These are phyloP conservation scores for Nephromyces sp. DNA, from an alignment of 169 alveolate genomes.

Conservation along the genomic window DNA sequence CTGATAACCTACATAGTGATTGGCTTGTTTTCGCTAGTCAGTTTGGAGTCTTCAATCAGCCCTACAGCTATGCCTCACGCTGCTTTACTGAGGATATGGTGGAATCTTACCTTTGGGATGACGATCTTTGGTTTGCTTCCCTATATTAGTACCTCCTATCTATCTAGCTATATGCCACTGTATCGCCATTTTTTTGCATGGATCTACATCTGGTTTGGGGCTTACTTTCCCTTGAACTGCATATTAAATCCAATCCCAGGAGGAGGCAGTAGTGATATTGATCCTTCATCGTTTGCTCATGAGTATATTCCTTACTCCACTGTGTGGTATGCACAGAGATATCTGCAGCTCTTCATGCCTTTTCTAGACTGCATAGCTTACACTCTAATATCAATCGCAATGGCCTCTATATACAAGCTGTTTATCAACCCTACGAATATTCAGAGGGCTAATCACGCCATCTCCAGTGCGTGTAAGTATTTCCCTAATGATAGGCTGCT, in stretches of 20 bases:
- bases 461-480: too few species aligned
- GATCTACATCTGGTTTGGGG: slow-evolving; percentile 1
- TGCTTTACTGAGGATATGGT: slow-evolving; percentile 25
- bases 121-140: slow-evolving; percentile 30
- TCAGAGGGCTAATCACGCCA: too few species aligned
- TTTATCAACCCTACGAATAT: too few species aligned
- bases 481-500: too few species aligned
- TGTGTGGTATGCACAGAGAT: slow-evolving; percentile 26
- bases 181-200: slow-evolving; percentile 15
- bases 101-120: slow-evolving; percentile 17
- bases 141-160: slow-evolving; percentile 17
- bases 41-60: slow-evolving; percentile 16
- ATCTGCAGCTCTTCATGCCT: slow-evolving; percentile 31
- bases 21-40: slow-evolving; percentile 22
- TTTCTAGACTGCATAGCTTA: slow-evolving; percentile 15
- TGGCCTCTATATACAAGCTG: too few species aligned
- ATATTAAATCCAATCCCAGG: slow-evolving; percentile 9
- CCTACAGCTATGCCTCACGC: slow-evolving; percentile 28
- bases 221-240: slow-evolving; percentile 3
- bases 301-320: too few species aligned
- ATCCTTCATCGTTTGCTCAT: too few species aligned
- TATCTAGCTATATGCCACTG: slow-evolving; percentile 14
- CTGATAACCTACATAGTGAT: slow-evolving; percentile 16
- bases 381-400: too few species aligned
- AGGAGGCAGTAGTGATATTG: too few species aligned